Percentiles rank a stretch among this genome's conserved stretches.
Conservation (phyloP, 176 grass and related monocot species). For the Calamus simplicifolius region DNA sequence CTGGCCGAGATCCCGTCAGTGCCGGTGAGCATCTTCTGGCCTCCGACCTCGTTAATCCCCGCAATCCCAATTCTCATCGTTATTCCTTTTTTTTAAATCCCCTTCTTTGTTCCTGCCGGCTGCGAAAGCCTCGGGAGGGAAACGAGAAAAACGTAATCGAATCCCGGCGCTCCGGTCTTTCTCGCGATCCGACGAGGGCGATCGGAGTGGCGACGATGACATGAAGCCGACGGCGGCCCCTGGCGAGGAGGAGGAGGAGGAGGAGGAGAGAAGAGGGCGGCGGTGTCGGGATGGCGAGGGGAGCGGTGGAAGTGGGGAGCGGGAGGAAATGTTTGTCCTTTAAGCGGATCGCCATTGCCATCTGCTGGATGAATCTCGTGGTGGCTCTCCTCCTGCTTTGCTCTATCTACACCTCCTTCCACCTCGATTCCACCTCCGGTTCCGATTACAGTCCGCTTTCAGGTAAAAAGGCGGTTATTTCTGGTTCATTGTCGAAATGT, state of each 20-base stretch:
- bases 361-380: conserved; percentile 71
- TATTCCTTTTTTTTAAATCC: no score
- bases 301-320: conserved; percentile 7
- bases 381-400: conserved; percentile 70
- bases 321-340: conserved; percentile 56
- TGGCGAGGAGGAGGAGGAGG: conserved; percentile 31
- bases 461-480: conserved; percentile 12
- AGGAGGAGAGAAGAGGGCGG: no score
- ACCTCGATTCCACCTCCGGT: neutral
- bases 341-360: conserved; percentile 55
- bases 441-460: neutral
- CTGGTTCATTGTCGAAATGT: neutral
- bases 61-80: no score
- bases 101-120: no score
- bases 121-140: no score
- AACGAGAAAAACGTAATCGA: no score
- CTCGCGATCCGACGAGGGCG: conserved; percentile 21
- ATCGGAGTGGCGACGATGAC: conserved; percentile 12
- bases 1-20: no score
- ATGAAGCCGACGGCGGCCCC: conserved; percentile 18
- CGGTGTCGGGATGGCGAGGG: conserved; percentile 50
- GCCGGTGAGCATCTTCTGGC: no score
- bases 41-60: no score
- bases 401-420: conserved; percentile 37
- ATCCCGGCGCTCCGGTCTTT: neutral